Conservation (phyloP, 805 yeast genomes). For the Ogataea siamensis region DNA sequence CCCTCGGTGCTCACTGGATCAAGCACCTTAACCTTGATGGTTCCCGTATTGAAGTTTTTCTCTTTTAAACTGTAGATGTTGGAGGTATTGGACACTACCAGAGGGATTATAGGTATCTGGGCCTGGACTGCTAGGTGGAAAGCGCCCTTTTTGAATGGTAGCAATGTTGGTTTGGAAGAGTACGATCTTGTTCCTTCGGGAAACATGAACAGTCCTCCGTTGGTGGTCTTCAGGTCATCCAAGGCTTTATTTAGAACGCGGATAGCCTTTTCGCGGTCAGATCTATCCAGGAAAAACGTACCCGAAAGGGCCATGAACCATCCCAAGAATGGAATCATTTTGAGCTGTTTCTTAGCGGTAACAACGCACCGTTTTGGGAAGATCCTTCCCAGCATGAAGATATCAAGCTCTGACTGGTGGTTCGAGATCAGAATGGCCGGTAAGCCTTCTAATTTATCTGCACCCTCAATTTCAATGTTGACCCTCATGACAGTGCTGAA, state of each 20-base stretch:
- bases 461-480: conserved; percentile 65
- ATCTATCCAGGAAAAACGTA: conserved; percentile 86
- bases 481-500: conserved; percentile 67
- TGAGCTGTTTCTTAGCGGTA: conserved; percentile 84
- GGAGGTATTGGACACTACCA: conserved; percentile 84
- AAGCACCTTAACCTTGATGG: conserved; percentile 72
- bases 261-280: conserved; percentile 71
- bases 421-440: conserved; percentile 85
- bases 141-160: conserved; percentile 96
- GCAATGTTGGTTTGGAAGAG: conserved; percentile 59
- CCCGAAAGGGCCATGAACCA: conserved; percentile 96
- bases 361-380: conserved; percentile 90
- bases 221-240: conserved; percentile 52
- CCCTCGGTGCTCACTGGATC: conserved; percentile 76
- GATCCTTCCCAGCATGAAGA: conserved; percentile 72
- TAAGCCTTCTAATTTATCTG: conserved; percentile 49
- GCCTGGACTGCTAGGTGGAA: conserved; percentile 96
- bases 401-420: conserved; percentile 89
- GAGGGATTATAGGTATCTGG: conserved; percentile 82
- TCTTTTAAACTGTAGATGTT: conserved; percentile 59
- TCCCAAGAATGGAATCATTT: conserved; percentile 86
- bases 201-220: conserved; percentile 82
- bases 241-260: conserved; percentile 72
- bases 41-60: conserved; percentile 72
- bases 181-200: conserved; percentile 98